Evolutionary conservation across 129 eudicot species (phyloP).

Genomic region (Flaveria linearis): DNA sequence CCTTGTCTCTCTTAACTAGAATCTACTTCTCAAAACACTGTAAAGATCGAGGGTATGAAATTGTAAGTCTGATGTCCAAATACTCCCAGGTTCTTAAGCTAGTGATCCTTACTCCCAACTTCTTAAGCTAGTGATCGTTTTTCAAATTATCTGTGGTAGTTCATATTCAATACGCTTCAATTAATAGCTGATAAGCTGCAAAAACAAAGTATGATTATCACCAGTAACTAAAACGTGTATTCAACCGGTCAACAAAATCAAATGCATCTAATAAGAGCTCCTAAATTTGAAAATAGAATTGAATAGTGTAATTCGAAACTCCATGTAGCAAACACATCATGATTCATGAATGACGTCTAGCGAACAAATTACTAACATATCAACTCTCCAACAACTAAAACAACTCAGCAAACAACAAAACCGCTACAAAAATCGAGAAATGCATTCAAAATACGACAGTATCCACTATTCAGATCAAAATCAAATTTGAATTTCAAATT

Average conservation of each 20-base stretch:
- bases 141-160: too few relatives aligned
- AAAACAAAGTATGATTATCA: constrained; percentile 2
- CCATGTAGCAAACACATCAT: too few relatives aligned
- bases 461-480: not conserved
- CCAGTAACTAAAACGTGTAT: not conserved
- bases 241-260: constrained; percentile 14
- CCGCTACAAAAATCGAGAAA: not conserved
- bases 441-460: not conserved
- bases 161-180: not conserved
- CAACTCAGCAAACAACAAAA: not conserved
- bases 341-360: too few relatives aligned
- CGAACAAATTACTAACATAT: not conserved
- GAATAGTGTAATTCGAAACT: not conserved
- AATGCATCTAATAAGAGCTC: not conserved
- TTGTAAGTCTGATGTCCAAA: too few relatives aligned
- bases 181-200: not conserved
- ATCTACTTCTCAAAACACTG: constrained; percentile 17
- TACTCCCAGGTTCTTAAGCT: too few relatives aligned
- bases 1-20: not conserved
- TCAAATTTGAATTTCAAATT: not conserved
- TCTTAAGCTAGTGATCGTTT: too few relatives aligned
- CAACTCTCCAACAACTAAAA: constrained; percentile 1
- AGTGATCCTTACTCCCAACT: too few relatives aligned
- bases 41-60: too few relatives aligned
- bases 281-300: constrained; percentile 21